phyloP scores from a whole-genome alignment of 1,284 basidiomycete species.

The Ceratorhiza oryzae-sativae region DNA sequence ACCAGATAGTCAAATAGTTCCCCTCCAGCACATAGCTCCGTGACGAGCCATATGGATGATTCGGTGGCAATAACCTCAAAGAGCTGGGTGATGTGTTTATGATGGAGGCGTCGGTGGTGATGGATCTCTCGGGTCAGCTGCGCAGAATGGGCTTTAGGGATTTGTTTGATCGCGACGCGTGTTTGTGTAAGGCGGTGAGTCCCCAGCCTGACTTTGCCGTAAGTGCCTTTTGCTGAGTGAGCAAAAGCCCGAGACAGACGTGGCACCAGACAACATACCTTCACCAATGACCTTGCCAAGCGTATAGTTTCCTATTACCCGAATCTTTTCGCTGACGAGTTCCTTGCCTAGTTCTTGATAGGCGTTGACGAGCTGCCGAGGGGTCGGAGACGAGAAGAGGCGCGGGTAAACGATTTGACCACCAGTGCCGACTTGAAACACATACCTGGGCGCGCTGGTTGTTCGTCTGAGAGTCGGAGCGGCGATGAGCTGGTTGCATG shows the following conservation, averaged over 20 bases:
- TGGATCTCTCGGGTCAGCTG: conserved; percentile 96
- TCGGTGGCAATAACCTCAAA: conserved; percentile 99
- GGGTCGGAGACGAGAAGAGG: neutral
- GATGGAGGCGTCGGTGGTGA: conserved; percentile 95
- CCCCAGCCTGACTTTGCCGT: conserved; percentile 91
- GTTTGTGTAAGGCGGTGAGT: conserved; percentile 89
- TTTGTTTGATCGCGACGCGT: conserved; percentile 96
- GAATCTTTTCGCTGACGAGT: conserved; percentile 85
- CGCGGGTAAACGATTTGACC: neutral
- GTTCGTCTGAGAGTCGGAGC: conserved; percentile 41
- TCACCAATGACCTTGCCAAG: conserved; percentile 95
- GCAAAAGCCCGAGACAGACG: conserved; percentile 40
- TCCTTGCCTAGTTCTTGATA: conserved; percentile 98
- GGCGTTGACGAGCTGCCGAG: conserved; percentile 82
- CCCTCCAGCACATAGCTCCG: conserved; percentile 94
- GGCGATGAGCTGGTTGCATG: conserved; percentile 43
- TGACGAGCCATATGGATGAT: conserved; percentile 93
- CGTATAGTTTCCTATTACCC: conserved; percentile 94
- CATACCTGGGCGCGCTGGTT: conserved; percentile 45
- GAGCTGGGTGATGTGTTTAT: conserved; percentile 93
- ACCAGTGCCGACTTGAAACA: neutral
- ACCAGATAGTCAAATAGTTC: conserved; percentile 98
- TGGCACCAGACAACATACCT: conserved; percentile 62
- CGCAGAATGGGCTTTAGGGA: conserved; percentile 90
- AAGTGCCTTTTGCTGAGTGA: conserved; percentile 70